A percentile compares a stretch with the other conserved stretches of the same genome.
phyloP scores from a whole-genome alignment of 495 filamentous ascomycete genomes.

The Talaromyces liani region DNA sequence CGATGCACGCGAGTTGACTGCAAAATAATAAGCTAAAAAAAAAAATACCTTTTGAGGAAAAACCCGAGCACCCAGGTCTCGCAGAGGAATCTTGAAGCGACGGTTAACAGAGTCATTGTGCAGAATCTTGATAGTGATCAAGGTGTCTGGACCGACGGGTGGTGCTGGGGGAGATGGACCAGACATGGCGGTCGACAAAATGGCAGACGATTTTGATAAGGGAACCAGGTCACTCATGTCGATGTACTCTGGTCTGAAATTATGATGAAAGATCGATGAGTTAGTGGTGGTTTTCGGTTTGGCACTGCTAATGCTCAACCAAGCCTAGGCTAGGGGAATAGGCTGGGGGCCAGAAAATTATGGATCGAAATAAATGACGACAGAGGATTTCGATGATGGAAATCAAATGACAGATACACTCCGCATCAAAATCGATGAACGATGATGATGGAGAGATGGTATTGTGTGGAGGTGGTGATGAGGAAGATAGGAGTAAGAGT shows the following conservation, averaged over 20 bases:
- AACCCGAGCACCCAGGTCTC: constrained; percentile 67
- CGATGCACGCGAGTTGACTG: neutral
- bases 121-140: constrained; percentile 79
- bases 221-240: neutral
- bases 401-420: neutral
- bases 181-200: constrained; percentile 11
- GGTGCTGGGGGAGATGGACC: constrained; percentile 19
- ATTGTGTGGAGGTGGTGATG: neutral
- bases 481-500: neutral
- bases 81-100: constrained; percentile 84
- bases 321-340: constrained; percentile 14
- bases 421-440: constrained; percentile 1
- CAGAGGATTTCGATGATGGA: neutral
- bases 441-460: neutral
- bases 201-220: neutral
- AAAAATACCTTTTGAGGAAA: constrained; percentile 81
- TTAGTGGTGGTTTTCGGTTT: constrained; percentile 17
- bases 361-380: neutral
- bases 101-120: constrained; percentile 60
- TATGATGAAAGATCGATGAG: neutral
- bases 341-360: constrained; percentile 33
- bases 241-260: neutral
- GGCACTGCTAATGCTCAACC: neutral
- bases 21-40: constrained; percentile 10
- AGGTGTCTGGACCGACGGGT: constrained; percentile 58